Conservation (phyloP, 345 rosid genomes). For the Euphorbia tirucalli region DNA sequence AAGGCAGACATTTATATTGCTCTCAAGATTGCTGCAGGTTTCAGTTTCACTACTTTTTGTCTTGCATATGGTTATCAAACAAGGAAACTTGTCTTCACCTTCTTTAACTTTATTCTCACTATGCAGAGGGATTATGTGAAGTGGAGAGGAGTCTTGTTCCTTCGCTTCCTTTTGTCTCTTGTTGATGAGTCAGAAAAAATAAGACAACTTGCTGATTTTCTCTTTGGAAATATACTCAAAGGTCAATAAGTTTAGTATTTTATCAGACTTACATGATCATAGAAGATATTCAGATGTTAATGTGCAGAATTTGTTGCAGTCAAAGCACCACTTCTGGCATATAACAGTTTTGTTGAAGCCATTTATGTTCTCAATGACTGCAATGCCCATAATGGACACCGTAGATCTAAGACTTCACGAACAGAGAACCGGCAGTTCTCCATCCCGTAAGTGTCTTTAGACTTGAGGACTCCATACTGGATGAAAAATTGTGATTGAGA, state of each 20-base stretch:
- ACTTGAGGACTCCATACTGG: too few relatives aligned
- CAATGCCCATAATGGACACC: conserved; percentile 54
- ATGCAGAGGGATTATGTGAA: conserved; percentile 95
- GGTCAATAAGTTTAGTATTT: conserved; percentile 41
- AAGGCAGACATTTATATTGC: conserved; percentile 88
- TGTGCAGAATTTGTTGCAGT: conserved; percentile 39
- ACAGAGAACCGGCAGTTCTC: conserved; percentile 58
- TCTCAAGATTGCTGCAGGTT: conserved; percentile 92
- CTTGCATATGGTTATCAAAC: neutral
- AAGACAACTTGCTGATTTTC: conserved; percentile 80
- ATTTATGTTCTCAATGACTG: conserved; percentile 83
- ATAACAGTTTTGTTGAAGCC: conserved; percentile 96
- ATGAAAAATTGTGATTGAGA: too few relatives aligned
- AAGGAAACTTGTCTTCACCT: neutral
- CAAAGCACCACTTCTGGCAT: conserved; percentile 93
- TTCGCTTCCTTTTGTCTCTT: conserved; percentile 77
- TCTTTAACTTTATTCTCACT: conserved; percentile 13
- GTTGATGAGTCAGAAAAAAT: conserved; percentile 95
- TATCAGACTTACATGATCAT: neutral
- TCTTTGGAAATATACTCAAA: conserved; percentile 84
- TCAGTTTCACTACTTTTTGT: conserved; percentile 5
- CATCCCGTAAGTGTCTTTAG: conserved; percentile 49
- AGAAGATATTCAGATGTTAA: conserved; percentile 6
- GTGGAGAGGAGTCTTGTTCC: conserved; percentile 92
- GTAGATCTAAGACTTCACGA: conserved; percentile 49